Conservation (phyloP, 306 rosid species). For the Amphicarpaea edgeworthii region DNA sequence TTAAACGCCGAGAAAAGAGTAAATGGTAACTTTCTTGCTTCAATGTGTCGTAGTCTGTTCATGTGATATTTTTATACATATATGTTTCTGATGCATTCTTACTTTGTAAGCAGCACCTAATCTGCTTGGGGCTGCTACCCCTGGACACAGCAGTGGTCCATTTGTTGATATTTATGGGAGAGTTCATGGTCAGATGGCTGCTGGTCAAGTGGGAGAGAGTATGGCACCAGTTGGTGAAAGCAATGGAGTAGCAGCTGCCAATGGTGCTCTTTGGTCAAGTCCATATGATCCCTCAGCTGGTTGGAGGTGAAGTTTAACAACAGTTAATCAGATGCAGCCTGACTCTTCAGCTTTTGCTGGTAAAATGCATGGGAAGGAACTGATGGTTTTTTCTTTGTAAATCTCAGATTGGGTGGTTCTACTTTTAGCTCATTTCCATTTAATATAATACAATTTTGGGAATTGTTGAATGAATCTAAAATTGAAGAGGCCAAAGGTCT, state of each 20-base stretch:
- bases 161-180: conserved; percentile 60
- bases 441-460: conserved; percentile 23
- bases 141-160: conserved; percentile 46
- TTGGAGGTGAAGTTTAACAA: conserved; percentile 43
- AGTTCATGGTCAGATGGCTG: conserved; percentile 52
- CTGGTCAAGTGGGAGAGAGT: conserved; percentile 47
- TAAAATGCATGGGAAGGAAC: conserved; percentile 13
- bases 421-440: conserved; percentile 8
- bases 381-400: conserved; percentile 13
- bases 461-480: conserved; percentile 41
- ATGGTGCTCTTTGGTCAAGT: conserved; percentile 48
- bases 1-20: conserved; percentile 67
- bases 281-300: conserved; percentile 56
- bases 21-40: conserved; percentile 62
- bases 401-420: conserved; percentile 18
- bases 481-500: conserved; percentile 30
- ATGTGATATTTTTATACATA: conserved; percentile 24
- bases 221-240: conserved; percentile 47
- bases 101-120: conserved; percentile 56
- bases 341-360: conserved; percentile 22
- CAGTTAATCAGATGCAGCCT: conserved; percentile 25
- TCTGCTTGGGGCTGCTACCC: background rate
- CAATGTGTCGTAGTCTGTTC: conserved; percentile 9
- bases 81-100: conserved; percentile 44
- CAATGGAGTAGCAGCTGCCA: conserved; percentile 44